phyloP scores from a whole-genome alignment of 192 early-diverging fungal species.

The Podila epigama region DNA sequence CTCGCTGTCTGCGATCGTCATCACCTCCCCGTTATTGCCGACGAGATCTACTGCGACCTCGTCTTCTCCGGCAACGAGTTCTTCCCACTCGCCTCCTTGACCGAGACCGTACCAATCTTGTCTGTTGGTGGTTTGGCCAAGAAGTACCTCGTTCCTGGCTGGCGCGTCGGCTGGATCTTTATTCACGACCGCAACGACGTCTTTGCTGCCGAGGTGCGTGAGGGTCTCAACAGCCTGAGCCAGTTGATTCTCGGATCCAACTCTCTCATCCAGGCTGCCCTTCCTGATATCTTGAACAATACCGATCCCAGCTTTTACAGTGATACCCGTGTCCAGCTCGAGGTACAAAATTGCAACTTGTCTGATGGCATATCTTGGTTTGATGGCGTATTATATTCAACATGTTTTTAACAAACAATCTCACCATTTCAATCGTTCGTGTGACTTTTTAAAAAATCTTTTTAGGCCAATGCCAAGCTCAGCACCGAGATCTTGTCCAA shows the following conservation, averaged over 20 bases:
- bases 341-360: too few species aligned
- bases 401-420: too few species aligned
- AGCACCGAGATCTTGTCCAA: conserved; percentile 66
- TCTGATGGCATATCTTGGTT: too few species aligned
- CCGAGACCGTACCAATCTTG: conserved; percentile 83
- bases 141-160: conserved; percentile 91
- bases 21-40: conserved; percentile 84
- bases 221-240: conserved; percentile 74
- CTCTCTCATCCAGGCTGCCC: conserved; percentile 77
- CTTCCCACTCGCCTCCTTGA: conserved; percentile 74
- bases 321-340: conserved; percentile 72
- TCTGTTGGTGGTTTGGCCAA: conserved; percentile 88
- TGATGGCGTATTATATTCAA: too few species aligned
- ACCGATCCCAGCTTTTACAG: conserved; percentile 73
- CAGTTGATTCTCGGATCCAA: conserved; percentile 85
- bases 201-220: conserved; percentile 66
- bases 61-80: conserved; percentile 72
- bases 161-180: conserved; percentile 90
- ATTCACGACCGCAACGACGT: conserved; percentile 74
- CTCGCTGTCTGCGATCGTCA: conserved; percentile 76
- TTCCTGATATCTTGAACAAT: conserved; percentile 80
- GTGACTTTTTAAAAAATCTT: neutral
- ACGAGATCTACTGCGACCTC: conserved; percentile 93
- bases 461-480: conserved; percentile 67
- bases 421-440: too few species aligned